Percentiles rank a stretch among this genome's conserved stretches.
Conservation (phyloP, 2,329 filamentous ascomycete genomes). For the Aaosphaeria pasadenensis region DNA sequence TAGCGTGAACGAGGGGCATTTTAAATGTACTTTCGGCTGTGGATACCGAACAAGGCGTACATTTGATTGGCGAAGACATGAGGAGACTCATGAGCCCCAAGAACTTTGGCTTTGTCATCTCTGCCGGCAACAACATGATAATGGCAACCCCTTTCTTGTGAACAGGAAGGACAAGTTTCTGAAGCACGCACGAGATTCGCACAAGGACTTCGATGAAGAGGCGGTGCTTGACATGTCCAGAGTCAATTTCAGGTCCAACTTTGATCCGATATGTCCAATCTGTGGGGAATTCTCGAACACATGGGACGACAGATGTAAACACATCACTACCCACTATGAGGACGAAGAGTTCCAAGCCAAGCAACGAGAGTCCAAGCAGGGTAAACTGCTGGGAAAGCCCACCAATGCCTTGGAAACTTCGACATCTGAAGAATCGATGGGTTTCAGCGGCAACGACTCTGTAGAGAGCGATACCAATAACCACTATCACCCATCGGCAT, state of each 20-base stretch:
- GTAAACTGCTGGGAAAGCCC: background rate
- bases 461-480: no score
- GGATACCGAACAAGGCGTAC: slow-evolving; percentile 20
- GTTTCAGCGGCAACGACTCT: no score
- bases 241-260: slow-evolving; percentile 10
- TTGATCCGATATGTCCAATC: slow-evolving; percentile 9
- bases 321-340: slow-evolving; percentile 19
- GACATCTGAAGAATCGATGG: no score
- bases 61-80: slow-evolving; percentile 26
- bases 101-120: slow-evolving; percentile 20
- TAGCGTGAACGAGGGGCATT: slow-evolving; percentile 17
- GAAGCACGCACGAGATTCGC: slow-evolving; percentile 14
- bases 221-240: slow-evolving; percentile 13
- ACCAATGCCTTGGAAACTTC: no score
- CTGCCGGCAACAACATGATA: slow-evolving; percentile 6
- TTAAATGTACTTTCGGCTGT: slow-evolving; percentile 20
- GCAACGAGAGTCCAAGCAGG: slow-evolving; percentile 1
- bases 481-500: no score
- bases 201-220: slow-evolving; percentile 9
- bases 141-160: slow-evolving; percentile 14
- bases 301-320: slow-evolving; percentile 22
- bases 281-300: slow-evolving; percentile 7
- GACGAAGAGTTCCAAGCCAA: slow-evolving; percentile 2
- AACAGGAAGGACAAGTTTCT: slow-evolving; percentile 23
- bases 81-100: slow-evolving; percentile 26